phyloP scores from a whole-genome alignment of 1,139 yeast species.

The Zhuliangozyma blackwelliae region DNA sequence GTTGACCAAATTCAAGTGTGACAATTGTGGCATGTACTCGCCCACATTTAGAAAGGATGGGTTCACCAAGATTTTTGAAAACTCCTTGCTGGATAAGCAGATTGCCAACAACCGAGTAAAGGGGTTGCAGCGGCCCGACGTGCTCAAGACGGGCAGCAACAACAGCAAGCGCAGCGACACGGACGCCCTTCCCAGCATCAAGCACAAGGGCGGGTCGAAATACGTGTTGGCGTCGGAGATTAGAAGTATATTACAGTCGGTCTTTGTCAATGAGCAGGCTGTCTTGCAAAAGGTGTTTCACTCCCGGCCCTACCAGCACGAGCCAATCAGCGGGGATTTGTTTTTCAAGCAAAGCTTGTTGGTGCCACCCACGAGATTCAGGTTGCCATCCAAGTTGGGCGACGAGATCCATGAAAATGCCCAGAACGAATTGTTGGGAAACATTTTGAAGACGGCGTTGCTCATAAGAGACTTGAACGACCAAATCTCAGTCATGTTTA shows the following conservation, averaged over 20 bases:
- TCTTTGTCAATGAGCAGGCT: conserved; percentile 68
- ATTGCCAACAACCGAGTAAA: conserved; percentile 74
- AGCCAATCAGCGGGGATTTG: conserved; percentile 68
- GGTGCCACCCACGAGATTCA: conserved; percentile 95
- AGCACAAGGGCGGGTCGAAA: conserved; percentile 69
- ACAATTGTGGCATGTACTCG: conserved; percentile 92
- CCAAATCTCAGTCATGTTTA: conserved; percentile 57
- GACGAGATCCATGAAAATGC: conserved; percentile 94
- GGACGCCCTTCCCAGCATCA: conserved; percentile 37
- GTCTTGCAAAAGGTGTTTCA: conserved; percentile 66
- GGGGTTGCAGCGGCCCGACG: conserved; percentile 71
- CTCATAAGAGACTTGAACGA: conserved; percentile 86
- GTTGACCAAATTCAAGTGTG: conserved; percentile 80
- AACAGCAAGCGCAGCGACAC: conserved; percentile 11
- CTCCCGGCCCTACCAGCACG: conserved; percentile 60
- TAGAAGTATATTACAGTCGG: conserved; percentile 67
- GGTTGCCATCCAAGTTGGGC: conserved; percentile 95
- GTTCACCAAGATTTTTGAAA: conserved; percentile 85
- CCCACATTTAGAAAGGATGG: conserved; percentile 96
- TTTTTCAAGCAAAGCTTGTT: conserved; percentile 84
- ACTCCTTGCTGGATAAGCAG: conserved; percentile 78
- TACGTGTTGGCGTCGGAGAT: conserved; percentile 86
- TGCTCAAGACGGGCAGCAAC: conserved; percentile 38
- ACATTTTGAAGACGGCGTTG: conserved; percentile 73
- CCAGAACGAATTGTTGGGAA: conserved; percentile 83